Conservation (phyloP, 805 yeast species). For the Nakazawaea ernobii region DNA sequence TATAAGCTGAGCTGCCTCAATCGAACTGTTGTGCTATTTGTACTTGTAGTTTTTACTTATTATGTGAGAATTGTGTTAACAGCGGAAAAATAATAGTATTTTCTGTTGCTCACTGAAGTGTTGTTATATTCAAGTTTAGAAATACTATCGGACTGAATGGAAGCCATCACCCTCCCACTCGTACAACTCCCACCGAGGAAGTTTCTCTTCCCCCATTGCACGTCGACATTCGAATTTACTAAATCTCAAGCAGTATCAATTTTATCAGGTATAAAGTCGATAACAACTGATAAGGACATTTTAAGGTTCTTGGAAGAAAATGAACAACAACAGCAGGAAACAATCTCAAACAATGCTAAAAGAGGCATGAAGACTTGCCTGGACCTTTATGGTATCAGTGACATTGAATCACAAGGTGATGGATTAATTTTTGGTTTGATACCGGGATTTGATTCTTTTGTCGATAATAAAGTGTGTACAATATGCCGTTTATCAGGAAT, state of each 20-base stretch:
- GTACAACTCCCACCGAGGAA: constrained; percentile 28
- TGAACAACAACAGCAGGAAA: background rate
- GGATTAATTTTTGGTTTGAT: too few species aligned
- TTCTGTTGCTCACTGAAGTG: too few species aligned
- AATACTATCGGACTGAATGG: background rate
- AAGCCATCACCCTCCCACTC: constrained; percentile 21
- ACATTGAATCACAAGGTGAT: too few species aligned
- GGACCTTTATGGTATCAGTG: too few species aligned
- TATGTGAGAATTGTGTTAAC: too few species aligned
- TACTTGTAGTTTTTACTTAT: too few species aligned
- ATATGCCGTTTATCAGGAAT: background rate
- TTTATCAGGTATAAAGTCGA: background rate
- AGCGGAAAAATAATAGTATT: too few species aligned
- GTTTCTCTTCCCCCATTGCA: constrained; percentile 19
- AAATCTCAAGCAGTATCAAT: constrained; percentile 25
- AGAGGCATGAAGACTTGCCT: background rate
- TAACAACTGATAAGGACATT: background rate
- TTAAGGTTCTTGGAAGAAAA: background rate
- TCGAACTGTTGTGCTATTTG: too few species aligned
- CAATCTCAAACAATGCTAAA: too few species aligned
- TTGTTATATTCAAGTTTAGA: too few species aligned
- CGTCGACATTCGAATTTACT: constrained; percentile 27
- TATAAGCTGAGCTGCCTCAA: too few species aligned
- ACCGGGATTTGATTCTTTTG: background rate
- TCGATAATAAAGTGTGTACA: background rate